Evolutionary conservation across 306 rosid genomes (phyloP), one percentile per base, ranked within the genome.

Genomic region (Astragalus glycyphyllos): DNA sequence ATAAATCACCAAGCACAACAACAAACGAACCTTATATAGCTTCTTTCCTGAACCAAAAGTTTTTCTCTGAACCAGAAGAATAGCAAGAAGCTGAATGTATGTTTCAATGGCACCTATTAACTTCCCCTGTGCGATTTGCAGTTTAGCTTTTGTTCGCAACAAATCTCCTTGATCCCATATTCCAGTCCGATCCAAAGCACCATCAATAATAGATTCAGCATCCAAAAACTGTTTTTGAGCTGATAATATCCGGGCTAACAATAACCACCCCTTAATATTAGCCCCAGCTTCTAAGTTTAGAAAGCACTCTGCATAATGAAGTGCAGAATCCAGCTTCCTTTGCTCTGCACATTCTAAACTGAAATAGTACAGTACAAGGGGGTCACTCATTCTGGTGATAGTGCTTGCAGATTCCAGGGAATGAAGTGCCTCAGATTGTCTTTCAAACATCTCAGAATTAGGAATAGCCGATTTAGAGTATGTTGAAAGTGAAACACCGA

Each of bases 81-180:
- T 53, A 41, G 92, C 96, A 29, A 91, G 96, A 66, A 95, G 80
- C 37, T 80, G 90, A 76, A 77, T 77, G 15, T 86, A 91, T 34
- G 87, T 91, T 15, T 81, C 90, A 65, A 86, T 76, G 75, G 96
- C 96, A 74, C 83, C 76, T 67, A 63, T 84, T 60, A 95, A 76
- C 72, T 81, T 86, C 69, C 87, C 96, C 79, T 91, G 96, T 0
- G 89, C 91, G 63, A 83, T 70, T 80, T 84, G 84, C 73, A 95
- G 85, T 82, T 91, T 91, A 49, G 96, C 99, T 86, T 89, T 95
- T 46, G 92, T 89, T 68, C 86, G 82, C 83, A 91, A 80, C 70
- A 89, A 67, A 58, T 83, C 86, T 65, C 92, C 96, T 86, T 86
- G 97, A 65, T 95, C 96, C 99, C 99, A 95, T 82, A 79, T 89